phyloP scores from a whole-genome alignment of 2,329 filamentous ascomycete genomes.

The Verticillium isaacii region DNA sequence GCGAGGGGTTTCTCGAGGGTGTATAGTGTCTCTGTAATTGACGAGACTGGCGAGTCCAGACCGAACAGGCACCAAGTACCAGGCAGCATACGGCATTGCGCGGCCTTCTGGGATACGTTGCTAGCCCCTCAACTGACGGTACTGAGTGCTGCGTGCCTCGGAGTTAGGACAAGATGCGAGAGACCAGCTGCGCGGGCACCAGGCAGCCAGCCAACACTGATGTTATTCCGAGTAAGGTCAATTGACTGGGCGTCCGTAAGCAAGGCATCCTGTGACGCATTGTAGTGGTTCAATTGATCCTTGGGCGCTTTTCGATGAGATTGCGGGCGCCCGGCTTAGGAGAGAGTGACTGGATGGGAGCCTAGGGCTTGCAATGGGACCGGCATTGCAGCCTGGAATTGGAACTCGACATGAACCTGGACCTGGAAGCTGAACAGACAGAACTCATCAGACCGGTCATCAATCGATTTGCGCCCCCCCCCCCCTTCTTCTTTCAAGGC shows the following conservation, averaged over 20 bases:
- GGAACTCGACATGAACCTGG: not conserved
- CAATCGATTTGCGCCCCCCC: not conserved
- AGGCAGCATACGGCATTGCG: not conserved
- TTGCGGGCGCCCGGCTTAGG: not conserved
- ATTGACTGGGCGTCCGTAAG: not conserved
- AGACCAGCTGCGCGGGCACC: not conserved
- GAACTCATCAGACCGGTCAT: not conserved
- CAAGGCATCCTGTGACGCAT: not conserved
- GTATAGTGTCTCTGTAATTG: not conserved
- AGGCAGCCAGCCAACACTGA: not conserved
- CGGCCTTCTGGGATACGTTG: not conserved
- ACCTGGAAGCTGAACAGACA: not conserved
- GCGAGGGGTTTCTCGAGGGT: not conserved
- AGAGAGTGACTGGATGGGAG: not conserved
- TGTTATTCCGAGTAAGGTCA: not conserved
- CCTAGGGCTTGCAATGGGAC: not conserved
- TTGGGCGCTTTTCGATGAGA: not conserved
- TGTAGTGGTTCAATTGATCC: not conserved
- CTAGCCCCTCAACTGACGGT: no score
- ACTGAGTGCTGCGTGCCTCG: not conserved
- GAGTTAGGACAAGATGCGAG: not conserved
- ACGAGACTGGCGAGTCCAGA: not conserved
- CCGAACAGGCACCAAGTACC: not conserved
- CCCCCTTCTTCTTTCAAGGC: not conserved
- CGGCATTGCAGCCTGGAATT: not conserved